These are phyloP conservation scores for Saturnispora hagleri DNA, from an alignment of 805 yeast species.

Conservation along the genomic window DNA sequence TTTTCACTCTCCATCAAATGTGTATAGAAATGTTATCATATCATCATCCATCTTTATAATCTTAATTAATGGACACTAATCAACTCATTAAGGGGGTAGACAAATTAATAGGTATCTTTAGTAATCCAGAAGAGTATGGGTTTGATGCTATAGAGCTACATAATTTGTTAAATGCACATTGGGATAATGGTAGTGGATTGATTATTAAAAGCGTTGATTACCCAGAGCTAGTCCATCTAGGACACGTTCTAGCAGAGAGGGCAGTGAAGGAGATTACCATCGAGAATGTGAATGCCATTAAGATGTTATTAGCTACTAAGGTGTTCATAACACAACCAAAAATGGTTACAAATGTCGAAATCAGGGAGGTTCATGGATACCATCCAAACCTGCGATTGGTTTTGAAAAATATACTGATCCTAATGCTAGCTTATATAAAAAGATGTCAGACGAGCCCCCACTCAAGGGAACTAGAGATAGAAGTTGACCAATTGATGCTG, in stretches of 20 bases:
- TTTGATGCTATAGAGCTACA: slow-evolving; percentile 13
- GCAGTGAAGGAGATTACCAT: not conserved
- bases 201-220: slow-evolving; percentile 20
- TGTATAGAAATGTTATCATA: slow-evolving; percentile 12
- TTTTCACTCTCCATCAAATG: not conserved
- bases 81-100: not conserved
- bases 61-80: not conserved
- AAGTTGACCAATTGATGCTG: slow-evolving; percentile 16
- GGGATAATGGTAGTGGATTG: slow-evolving; percentile 9
- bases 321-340: slow-evolving; percentile 3
- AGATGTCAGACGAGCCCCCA: not conserved
- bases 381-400: slow-evolving; percentile 24
- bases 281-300: slow-evolving; percentile 3
- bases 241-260: slow-evolving; percentile 17
- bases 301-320: not conserved
- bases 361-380: slow-evolving; percentile 12
- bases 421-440: slow-evolving; percentile 19
- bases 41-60: slow-evolving; percentile 12
- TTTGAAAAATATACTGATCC: slow-evolving; percentile 22
- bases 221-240: slow-evolving; percentile 21
- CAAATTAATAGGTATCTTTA: slow-evolving; percentile 4
- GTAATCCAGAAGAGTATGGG: slow-evolving; percentile 15
- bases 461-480: not conserved
- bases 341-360: slow-evolving; percentile 5
- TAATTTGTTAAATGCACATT: not conserved